A percentile compares a stretch with the other conserved stretches of the same genome.
phyloP scores from a whole-genome alignment of 768 basidiomycete genomes.

The Termitomyces sp. region DNA sequence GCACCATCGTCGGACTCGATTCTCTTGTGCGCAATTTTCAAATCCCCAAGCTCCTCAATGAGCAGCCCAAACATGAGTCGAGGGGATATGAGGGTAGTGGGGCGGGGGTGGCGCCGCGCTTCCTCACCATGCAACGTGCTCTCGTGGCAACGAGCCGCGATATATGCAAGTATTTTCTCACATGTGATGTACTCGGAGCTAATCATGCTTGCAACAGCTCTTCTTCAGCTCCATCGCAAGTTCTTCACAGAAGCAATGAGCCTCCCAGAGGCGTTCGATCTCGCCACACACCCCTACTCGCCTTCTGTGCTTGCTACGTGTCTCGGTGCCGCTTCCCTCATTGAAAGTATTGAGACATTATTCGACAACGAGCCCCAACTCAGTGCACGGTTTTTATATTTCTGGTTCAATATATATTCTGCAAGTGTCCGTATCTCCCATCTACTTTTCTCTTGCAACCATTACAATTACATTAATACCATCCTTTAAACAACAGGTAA shows the following conservation, averaged over 20 bases:
- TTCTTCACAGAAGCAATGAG: constrained; percentile 67
- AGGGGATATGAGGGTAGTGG: background rate
- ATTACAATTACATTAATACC: background rate
- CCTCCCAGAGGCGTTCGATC: constrained; percentile 44
- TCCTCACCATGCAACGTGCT: constrained; percentile 60
- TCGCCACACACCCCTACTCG: constrained; percentile 52
- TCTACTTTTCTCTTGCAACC: background rate
- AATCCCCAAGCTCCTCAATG: constrained; percentile 45
- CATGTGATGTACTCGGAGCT: background rate
- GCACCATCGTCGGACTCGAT: constrained; percentile 49
- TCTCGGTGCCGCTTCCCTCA: constrained; percentile 51
- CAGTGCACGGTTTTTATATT: constrained; percentile 60
- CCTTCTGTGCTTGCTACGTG: constrained; percentile 71
- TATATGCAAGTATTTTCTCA: constrained; percentile 40
- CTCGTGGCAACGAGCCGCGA: constrained; percentile 57
- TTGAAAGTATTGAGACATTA: constrained; percentile 50
- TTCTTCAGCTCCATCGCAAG: constrained; percentile 63
- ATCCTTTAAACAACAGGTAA: constrained; percentile 35
- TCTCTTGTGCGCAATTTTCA: constrained; percentile 48
- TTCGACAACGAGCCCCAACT: constrained; percentile 56
- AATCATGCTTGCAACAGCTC: constrained; percentile 31
- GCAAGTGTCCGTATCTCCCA: constrained; percentile 47
- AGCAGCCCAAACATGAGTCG: constrained; percentile 27
- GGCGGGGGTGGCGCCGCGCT: constrained; percentile 35
- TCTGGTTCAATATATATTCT: constrained; percentile 75